phyloP scores from a whole-genome alignment of 2,329 filamentous ascomycete genomes.

The Paraphoma chrysanthemicola region DNA sequence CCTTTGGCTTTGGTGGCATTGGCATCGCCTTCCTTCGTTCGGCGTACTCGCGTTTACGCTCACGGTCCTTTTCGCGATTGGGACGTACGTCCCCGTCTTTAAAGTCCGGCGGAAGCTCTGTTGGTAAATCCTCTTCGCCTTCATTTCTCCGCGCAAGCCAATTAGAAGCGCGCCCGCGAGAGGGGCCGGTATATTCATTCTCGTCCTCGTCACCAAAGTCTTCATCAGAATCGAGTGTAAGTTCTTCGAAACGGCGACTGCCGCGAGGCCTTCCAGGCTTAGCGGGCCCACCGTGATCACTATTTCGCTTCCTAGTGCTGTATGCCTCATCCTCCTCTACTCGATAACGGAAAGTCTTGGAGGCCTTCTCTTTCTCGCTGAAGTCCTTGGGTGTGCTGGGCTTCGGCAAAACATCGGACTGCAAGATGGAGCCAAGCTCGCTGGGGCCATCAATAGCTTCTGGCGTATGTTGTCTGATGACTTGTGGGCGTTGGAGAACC shows the following conservation, averaged over 20 bases:
- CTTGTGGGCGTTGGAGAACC: slow-evolving; percentile 28
- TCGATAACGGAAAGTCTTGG: slow-evolving; percentile 44
- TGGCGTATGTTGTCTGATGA: slow-evolving; percentile 20
- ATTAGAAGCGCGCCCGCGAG: slow-evolving; percentile 39
- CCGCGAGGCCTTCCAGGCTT: slow-evolving; percentile 30
- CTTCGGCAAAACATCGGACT: slow-evolving; percentile 43
- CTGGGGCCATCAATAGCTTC: slow-evolving; percentile 32
- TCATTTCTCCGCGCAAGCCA: slow-evolving; percentile 53
- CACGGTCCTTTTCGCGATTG: slow-evolving; percentile 32
- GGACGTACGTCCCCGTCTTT: slow-evolving; percentile 44
- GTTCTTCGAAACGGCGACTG: slow-evolving; percentile 51
- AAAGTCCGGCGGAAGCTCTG: slow-evolving; percentile 52
- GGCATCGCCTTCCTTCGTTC: slow-evolving; percentile 37
- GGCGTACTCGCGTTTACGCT: slow-evolving; percentile 28
- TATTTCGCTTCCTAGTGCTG: slow-evolving; percentile 37
- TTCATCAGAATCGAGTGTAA: slow-evolving; percentile 55
- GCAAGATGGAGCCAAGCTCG: slow-evolving; percentile 39
- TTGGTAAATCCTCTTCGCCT: slow-evolving; percentile 51
- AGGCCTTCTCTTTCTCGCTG: slow-evolving; percentile 37
- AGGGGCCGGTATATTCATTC: slow-evolving; percentile 17
- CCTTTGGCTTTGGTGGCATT: slow-evolving; percentile 31
- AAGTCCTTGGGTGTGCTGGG: slow-evolving; percentile 16
- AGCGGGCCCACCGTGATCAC: slow-evolving; percentile 27
- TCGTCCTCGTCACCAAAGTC: slow-evolving; percentile 42
- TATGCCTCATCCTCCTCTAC: slow-evolving; percentile 53